Percentiles rank a stretch among this genome's conserved stretches.
phyloP scores from a whole-genome alignment of 2,329 filamentous ascomycete genomes.

The Intubia oerlemansii region DNA sequence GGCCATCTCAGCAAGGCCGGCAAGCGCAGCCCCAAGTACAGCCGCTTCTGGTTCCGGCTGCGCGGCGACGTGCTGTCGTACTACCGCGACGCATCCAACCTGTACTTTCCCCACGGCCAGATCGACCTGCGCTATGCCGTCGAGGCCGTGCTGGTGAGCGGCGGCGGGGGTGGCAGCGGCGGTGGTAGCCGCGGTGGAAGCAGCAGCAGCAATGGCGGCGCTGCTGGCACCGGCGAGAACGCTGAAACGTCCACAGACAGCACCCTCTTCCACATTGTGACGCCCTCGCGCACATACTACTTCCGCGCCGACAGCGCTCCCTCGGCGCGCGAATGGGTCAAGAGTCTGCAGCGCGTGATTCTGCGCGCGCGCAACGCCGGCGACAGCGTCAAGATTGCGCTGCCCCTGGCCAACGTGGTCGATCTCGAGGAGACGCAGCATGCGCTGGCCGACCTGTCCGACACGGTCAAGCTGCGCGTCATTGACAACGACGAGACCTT shows the following conservation, averaged over 20 bases:
- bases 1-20: conserved; percentile 79
- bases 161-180: conserved; percentile 32
- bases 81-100: conserved; percentile 60
- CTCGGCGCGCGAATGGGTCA: conserved; percentile 93
- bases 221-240: too few relatives aligned
- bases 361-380: conserved; percentile 92
- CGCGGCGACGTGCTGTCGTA: conserved; percentile 87
- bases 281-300: conserved; percentile 62
- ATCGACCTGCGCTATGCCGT: conserved; percentile 86
- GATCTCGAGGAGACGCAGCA: conserved; percentile 64
- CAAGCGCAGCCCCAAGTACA: conserved; percentile 69
- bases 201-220: too few relatives aligned
- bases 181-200: too few relatives aligned
- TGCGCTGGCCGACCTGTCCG: conserved; percentile 67
- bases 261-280: conserved; percentile 59
- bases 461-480: conserved; percentile 83
- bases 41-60: conserved; percentile 79
- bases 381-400: conserved; percentile 86
- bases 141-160: conserved; percentile 47
- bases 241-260: conserved; percentile 27
- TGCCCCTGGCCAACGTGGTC: conserved; percentile 74
- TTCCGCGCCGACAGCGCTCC: conserved; percentile 74
- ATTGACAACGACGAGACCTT: conserved; percentile 89
- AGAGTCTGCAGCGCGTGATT: conserved; percentile 79
- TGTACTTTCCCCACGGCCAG: conserved; percentile 81